Percentiles rank a stretch among this genome's conserved stretches.
Evolutionary conservation across 139 green algal genomes (phyloP).

Genomic region (Coelastrella sp.): DNA sequence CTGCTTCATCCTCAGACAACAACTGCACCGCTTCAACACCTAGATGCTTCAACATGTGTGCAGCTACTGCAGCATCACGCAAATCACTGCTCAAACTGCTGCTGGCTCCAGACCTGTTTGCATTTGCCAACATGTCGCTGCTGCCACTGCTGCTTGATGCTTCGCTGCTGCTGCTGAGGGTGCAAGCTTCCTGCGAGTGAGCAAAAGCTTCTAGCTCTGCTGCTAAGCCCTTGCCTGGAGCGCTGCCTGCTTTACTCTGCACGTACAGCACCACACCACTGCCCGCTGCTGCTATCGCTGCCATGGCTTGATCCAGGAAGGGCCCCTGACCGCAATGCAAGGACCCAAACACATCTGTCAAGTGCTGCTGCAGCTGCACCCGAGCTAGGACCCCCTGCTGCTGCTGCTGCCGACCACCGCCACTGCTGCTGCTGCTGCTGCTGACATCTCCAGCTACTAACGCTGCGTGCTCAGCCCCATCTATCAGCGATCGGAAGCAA

Average conservation of each 20-base stretch:
- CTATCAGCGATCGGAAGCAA: slow-evolving; percentile 64
- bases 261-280: slow-evolving; percentile 77
- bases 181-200: slow-evolving; percentile 21
- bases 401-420: background rate
- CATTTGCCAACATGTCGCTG: background rate
- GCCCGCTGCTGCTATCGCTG: slow-evolving; percentile 51
- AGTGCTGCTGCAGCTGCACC: slow-evolving; percentile 57
- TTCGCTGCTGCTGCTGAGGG: slow-evolving; percentile 10
- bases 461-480: slow-evolving; percentile 75
- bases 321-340: slow-evolving; percentile 36
- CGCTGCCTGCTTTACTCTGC: slow-evolving; percentile 21
- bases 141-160: slow-evolving; percentile 23
- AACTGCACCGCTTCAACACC: slow-evolving; percentile 38
- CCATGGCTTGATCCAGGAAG: slow-evolving; percentile 66
- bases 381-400: slow-evolving; percentile 43
- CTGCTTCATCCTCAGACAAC: slow-evolving; percentile 15
- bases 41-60: slow-evolving; percentile 67
- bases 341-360: slow-evolving; percentile 65
- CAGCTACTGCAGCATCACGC: slow-evolving; percentile 56
- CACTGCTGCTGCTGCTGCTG: slow-evolving; percentile 13
- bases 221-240: slow-evolving; percentile 39
- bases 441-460: slow-evolving; percentile 59
- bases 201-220: slow-evolving; percentile 54
- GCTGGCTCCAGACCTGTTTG: slow-evolving; percentile 22
- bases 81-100: slow-evolving; percentile 41